phyloP scores from a whole-genome alignment of 139 green algal species.

The Coccomyxa sp. region DNA sequence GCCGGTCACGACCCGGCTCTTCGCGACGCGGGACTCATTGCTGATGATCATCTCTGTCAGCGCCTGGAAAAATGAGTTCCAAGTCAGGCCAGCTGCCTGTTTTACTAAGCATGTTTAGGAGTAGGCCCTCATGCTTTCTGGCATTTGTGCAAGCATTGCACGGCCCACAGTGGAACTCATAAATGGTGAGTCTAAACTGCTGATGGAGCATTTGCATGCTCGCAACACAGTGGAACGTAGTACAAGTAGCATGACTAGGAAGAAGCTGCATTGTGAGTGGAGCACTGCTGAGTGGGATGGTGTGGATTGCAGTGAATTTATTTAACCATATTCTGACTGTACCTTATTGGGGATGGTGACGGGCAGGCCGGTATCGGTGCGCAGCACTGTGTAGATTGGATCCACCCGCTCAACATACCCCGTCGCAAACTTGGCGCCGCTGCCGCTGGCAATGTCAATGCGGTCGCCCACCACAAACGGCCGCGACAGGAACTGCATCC shows the following conservation, averaged over 20 bases:
- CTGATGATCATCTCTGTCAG: constrained; percentile 36
- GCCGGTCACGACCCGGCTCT: constrained; percentile 14
- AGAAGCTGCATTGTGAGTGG: not conserved
- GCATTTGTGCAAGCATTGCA: too few species aligned
- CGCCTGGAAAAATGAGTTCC: constrained; percentile 10
- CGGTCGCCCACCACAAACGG: constrained; percentile 42
- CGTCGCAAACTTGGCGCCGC: constrained; percentile 22
- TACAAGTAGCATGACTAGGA: not conserved
- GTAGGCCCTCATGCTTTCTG: not conserved
- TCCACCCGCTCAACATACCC: constrained; percentile 32
- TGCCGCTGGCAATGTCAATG: constrained; percentile 23
- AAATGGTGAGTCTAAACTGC: too few species aligned
- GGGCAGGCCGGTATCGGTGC: constrained; percentile 26
- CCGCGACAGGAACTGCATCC: constrained; percentile 35
- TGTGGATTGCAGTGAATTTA: not conserved
- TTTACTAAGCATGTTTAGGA: not conserved
- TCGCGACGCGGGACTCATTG: constrained; percentile 35
- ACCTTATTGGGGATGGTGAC: constrained; percentile 42
- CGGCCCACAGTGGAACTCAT: too few species aligned
- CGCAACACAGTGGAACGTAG: too few species aligned
- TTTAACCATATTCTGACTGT: not conserved
- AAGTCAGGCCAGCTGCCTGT: not conserved
- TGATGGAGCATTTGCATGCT: too few species aligned
- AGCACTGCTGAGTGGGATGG: not conserved
- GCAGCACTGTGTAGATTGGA: constrained; percentile 34